Percentiles rank a stretch among this genome's conserved stretches.
Evolutionary conservation across 305 asterid species (phyloP).

Genomic region (Rubia tinctorum): DNA sequence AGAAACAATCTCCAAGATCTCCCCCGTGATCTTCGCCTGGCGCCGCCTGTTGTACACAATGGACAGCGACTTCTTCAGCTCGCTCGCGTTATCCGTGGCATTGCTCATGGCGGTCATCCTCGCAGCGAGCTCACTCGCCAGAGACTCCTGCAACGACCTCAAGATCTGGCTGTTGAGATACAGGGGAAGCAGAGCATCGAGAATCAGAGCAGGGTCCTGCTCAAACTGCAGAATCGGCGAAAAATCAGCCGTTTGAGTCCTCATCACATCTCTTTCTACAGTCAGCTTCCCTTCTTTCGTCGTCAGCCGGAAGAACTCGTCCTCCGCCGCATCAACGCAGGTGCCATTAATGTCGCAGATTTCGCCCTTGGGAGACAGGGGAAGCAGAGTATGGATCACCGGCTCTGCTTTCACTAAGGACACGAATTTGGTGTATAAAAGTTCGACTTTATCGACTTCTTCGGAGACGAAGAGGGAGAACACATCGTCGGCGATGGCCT

Average conservation of each 20-base stretch:
- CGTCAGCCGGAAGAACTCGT: slow-evolving; percentile 82
- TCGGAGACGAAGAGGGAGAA: slow-evolving; percentile 77
- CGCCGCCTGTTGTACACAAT: slow-evolving; percentile 76
- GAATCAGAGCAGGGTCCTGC: slow-evolving; percentile 96
- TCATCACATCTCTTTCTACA: slow-evolving; percentile 66
- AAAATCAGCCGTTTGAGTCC: slow-evolving; percentile 60
- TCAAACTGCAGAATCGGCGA: slow-evolving; percentile 90
- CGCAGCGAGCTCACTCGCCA: slow-evolving; percentile 93
- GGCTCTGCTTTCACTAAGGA: slow-evolving; percentile 80
- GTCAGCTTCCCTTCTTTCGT: slow-evolving; percentile 82
- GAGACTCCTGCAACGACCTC: slow-evolving; percentile 88
- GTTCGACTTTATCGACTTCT: slow-evolving; percentile 83
- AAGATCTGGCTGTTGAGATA: slow-evolving; percentile 89
- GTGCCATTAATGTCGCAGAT: slow-evolving; percentile 76
- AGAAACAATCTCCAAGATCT: slow-evolving; percentile 90
- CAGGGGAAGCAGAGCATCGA: slow-evolving; percentile 84
- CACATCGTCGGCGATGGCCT: slow-evolving; percentile 82
- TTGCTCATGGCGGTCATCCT: slow-evolving; percentile 94
- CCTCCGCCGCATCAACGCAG: slow-evolving; percentile 86
- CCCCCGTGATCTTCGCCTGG: slow-evolving; percentile 94
- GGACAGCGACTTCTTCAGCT: slow-evolving; percentile 62
- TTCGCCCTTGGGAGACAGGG: slow-evolving; percentile 75
- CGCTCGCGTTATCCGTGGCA: slow-evolving; percentile 81
- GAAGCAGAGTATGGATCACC: slow-evolving; percentile 70
- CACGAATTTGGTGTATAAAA: slow-evolving; percentile 79